Evolutionary conservation across 306 rosid species (phyloP), one percentile per base, ranked within the genome.

Genomic region (Cicer chorassanicum): DNA sequence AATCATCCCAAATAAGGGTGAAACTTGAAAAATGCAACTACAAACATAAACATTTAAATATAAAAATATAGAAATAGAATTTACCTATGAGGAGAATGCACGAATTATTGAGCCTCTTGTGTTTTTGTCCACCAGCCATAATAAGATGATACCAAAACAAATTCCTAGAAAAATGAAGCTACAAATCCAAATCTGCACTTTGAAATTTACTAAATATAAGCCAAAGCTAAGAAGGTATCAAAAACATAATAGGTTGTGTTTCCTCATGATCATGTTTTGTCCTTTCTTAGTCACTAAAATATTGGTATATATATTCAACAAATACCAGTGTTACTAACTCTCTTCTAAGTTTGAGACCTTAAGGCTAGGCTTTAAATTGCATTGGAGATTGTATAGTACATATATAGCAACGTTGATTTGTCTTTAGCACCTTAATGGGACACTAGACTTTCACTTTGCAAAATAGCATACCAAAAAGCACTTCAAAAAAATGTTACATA

Each of bases 61-160:
- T 8, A 45, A 62, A 77, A n/a, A 16, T 1, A 21, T 0, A 41
- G 5, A 60, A 2, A 40, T 9, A 50, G 4, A 24, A 24, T 24
- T 74, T 83, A 94, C 98, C 96, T 85, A 88, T 88, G 67, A 94
- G 97, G 5, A 94, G 97, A 85, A 91, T 78, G 74, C 97, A 94
- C 1, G 98, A 84, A 76, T 80, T 80, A 66, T 80, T 89, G 55
- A 94, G 88, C 46, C 76, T 56, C 79, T 77, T 83, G 5, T 49
- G 12, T 81, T 54, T 80, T 24, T 66, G 83, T 46, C 73, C 77
- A 11, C 83, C 86, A 24, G 87, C 93, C 97, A 85, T 89, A 42
- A 56, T 60, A 15, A 66, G 76, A 48, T 66, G 45, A 41, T 0
- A 12, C 18, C 4, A 81, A 45, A 19, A 53, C 59, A 64, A 24